Conservation (phyloP, 768 basidiomycete genomes). For the Tephrocybe sp. region DNA sequence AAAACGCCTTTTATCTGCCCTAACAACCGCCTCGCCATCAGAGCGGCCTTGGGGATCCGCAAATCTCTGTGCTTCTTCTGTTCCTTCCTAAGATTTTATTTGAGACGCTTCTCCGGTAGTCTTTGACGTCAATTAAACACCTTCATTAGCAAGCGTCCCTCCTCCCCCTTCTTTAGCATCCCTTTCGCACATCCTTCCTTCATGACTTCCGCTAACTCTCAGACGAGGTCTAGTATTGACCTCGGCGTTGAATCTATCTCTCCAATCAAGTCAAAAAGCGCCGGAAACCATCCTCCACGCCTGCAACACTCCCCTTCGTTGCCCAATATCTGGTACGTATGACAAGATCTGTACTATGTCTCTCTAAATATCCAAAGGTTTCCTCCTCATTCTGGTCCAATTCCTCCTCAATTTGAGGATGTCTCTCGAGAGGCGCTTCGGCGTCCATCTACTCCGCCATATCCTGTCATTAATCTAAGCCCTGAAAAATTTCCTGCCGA, state of each 20-base stretch:
- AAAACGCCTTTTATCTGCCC: constrained; percentile 32
- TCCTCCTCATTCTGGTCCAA: constrained; percentile 46
- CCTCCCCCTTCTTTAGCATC: constrained; percentile 29
- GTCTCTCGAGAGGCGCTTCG: constrained; percentile 25
- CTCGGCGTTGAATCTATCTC: constrained; percentile 22
- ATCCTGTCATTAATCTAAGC: constrained; percentile 4
- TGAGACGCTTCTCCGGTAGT: constrained; percentile 30
- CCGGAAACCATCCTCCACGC: constrained; percentile 40
- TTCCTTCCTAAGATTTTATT: constrained; percentile 30
- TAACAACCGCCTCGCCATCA: constrained; percentile 39
- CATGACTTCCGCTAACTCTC: constrained; percentile 27
- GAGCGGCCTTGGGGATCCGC: constrained; percentile 43
- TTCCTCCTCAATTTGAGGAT: constrained; percentile 33
- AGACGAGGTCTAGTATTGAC: constrained; percentile 26
- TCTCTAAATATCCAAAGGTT: constrained; percentile 32
- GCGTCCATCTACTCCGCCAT: constrained; percentile 35
- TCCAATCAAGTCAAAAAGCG: constrained; percentile 14
- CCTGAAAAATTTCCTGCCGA: constrained; percentile 1
- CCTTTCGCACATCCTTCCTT: constrained; percentile 31
- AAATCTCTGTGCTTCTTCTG: constrained; percentile 32
- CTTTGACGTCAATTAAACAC: constrained; percentile 48
- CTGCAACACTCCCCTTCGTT: constrained; percentile 68
- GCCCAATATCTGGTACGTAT: constrained; percentile 63
- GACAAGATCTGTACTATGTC: neutral
- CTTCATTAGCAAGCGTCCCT: constrained; percentile 34